These are phyloP conservation scores for Penicillium lagena DNA, from an alignment of 495 filamentous ascomycete species.

Conservation along the genomic window DNA sequence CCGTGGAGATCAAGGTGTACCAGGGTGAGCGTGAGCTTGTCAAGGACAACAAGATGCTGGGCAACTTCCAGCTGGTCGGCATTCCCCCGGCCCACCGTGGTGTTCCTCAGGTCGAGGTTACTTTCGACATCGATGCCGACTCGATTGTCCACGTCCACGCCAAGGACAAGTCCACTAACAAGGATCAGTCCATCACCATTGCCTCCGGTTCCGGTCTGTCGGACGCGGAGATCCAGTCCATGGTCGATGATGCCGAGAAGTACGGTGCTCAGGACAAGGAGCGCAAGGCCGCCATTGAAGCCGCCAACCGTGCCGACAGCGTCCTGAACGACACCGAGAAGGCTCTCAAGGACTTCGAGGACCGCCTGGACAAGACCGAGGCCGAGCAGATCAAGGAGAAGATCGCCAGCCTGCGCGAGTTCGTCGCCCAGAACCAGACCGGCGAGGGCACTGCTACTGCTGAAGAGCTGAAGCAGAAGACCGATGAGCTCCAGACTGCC, in stretches of 20 bases:
- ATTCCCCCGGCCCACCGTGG: conserved; percentile 97
- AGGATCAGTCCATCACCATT: conserved; percentile 99
- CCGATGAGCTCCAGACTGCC: conserved; percentile 91
- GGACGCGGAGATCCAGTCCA: conserved; percentile 86
- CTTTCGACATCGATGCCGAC: conserved; percentile 99
- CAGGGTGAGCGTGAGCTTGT: conserved; percentile 99
- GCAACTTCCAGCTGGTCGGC: conserved; percentile 99
- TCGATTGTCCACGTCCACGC: conserved; percentile 98
- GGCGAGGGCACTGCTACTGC: conserved; percentile 81
- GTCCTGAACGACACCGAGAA: conserved; percentile 98
- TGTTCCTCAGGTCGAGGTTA: conserved; percentile 97
- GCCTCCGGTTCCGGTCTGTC: conserved; percentile 97
- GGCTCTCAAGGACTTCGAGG: conserved; percentile 91
- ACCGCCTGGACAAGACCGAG: conserved; percentile 95
- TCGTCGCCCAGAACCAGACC: conserved; percentile 88
- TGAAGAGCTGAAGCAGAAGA: conserved; percentile 94
- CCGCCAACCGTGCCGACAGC: conserved; percentile 93
- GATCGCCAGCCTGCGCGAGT: conserved; percentile 82
- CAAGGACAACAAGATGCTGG: conserved; percentile 96
- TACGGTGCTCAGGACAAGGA: conserved; percentile 94
- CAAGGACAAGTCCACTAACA: conserved; percentile 98
- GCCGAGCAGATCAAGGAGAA: conserved; percentile 89
- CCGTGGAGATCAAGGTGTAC: conserved; percentile 99
- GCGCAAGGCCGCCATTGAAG: conserved; percentile 90
- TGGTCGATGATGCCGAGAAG: conserved; percentile 97